Evolutionary conservation across 108 stramenopile genomes (phyloP), one percentile per base, ranked within the genome.

Genomic region (Nitzschia palea): DNA sequence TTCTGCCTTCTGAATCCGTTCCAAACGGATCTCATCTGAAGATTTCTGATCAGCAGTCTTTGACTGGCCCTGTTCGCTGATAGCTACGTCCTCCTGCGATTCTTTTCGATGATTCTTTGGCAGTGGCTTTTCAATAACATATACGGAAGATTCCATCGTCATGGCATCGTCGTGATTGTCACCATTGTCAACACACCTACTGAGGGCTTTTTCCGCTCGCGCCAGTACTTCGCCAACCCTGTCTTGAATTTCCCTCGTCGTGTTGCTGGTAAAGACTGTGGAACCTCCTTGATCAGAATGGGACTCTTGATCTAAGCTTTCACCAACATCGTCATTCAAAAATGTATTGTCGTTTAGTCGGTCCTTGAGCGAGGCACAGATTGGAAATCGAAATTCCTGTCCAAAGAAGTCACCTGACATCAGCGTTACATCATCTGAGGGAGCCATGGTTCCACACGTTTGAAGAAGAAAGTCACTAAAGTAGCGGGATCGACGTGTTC

Each of bases 381-480:
- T 65, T 3, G 72, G 72, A 15, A 73, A 44, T 12, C 20, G 37
- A 6, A 73, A n/a, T 14, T 73, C 54, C 28, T 45, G 17, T 5
- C 64, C 64, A 36, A 73, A 73, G 42, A 73, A 35, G 17, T 65
- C 57, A 9, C 40, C 57, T 1, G 56, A 34, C 15, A 73, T 32
- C 0, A 44, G 15, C 1, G 45, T 73, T n/a, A 65, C 9, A 12
- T 62, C 72, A 40, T 65, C 72, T 15, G 67, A 26, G 43, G 40
- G 25, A 2, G 37, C 0, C 9, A 60, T 26, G 18, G 23, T 17
- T 4, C 63, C 63, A 25, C 63, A 64, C 14, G 25, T 50, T 1
- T 6, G 63, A 25, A 40, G 8, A 10, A 12, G 15, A 18, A 48
- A 48, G 4, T 48, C n/a, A 5, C 22, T 20, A 48, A 48, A 48